These are phyloP conservation scores for Vaccinium vitisidaea DNA, from an alignment of 148 eudicot genomes.

Conservation along the genomic window DNA sequence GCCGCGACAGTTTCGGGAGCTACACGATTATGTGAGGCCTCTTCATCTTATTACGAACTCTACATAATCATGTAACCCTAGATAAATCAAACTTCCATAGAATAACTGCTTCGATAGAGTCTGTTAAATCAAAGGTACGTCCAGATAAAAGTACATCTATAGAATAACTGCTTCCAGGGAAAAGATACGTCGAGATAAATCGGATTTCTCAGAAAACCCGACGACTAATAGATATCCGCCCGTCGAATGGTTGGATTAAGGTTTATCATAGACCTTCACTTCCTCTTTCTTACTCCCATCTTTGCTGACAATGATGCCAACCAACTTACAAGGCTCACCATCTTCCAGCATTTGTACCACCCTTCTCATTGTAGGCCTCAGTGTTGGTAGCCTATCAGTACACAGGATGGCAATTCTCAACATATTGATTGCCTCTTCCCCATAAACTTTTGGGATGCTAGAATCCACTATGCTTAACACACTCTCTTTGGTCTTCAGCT, in stretches of 20 bases:
- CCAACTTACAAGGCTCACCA: conserved; percentile 58
- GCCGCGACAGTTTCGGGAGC: neutral
- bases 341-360: conserved; percentile 94
- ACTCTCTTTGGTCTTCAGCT: conserved; percentile 56
- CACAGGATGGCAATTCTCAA: conserved; percentile 72
- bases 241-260: neutral
- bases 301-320: conserved; percentile 49
- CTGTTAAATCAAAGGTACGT: neutral
- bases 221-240: neutral
- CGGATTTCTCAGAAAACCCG: neutral
- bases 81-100: no score
- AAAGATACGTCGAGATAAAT: neutral
- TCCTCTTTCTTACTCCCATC: conserved; percentile 37
- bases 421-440: conserved; percentile 69
- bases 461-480: conserved; percentile 65
- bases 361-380: conserved; percentile 82
- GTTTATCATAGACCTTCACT: neutral
- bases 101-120: neutral
- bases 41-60: neutral
- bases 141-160: neutral
- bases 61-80: neutral
- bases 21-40: neutral
- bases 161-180: neutral
- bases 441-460: conserved; percentile 33
- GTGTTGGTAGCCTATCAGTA: conserved; percentile 56